phyloP scores from a whole-genome alignment of 2,329 filamentous ascomycete genomes.

The Sporothrix pallida region DNA sequence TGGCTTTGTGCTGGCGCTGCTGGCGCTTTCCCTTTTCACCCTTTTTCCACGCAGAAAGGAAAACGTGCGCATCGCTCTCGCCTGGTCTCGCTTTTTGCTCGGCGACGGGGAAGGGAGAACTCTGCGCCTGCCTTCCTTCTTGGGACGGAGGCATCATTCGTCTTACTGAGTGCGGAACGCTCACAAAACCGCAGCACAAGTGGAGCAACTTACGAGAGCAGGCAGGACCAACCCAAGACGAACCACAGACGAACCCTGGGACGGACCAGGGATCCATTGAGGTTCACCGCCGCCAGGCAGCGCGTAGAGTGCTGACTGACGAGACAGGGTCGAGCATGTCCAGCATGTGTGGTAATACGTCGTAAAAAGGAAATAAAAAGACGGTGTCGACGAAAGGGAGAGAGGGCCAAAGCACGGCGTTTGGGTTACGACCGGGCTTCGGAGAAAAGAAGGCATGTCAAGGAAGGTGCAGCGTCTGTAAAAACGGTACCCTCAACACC shows the following conservation, averaged over 20 bases:
- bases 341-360: not conserved
- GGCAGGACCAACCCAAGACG: not conserved
- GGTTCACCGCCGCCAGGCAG: constrained; percentile 20
- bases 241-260: not conserved
- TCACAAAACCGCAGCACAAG: constrained; percentile 11
- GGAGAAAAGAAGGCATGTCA: constrained; percentile 17
- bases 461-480: too few relatives aligned
- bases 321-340: too few relatives aligned
- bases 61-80: constrained; percentile 19
- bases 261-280: constrained; percentile 15
- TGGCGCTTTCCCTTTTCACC: not conserved
- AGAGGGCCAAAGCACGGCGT: not conserved
- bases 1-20: not conserved
- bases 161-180: constrained; percentile 19
- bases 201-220: constrained; percentile 10
- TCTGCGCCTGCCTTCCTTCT: not conserved
- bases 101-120: not conserved
- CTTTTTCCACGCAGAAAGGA: not conserved
- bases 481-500: too few relatives aligned
- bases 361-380: not conserved
- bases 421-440: constrained; percentile 25
- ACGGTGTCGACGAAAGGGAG: not conserved
- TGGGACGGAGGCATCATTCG: not conserved
- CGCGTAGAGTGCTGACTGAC: constrained; percentile 3
- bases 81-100: constrained; percentile 23